phyloP scores from a whole-genome alignment of 768 basidiomycete species.

The Termitomyces sp. region DNA sequence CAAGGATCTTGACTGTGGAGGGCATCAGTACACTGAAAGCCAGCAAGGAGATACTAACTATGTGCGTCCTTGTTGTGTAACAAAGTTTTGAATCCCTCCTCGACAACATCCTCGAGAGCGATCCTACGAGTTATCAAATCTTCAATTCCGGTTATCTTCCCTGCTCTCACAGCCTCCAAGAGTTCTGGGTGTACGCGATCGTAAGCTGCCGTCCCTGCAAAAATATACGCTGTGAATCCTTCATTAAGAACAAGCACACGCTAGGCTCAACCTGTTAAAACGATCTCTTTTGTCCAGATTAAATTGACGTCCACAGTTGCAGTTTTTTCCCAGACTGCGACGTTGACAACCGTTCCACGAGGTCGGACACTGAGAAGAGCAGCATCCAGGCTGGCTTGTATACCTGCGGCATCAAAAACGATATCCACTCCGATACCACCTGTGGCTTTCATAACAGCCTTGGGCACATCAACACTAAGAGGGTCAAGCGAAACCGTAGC shows the following conservation, averaged over 20 bases:
- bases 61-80: slow-evolving; percentile 35
- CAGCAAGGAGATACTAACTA: slow-evolving; percentile 19
- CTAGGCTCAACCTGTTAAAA: slow-evolving; percentile 26
- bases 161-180: slow-evolving; percentile 31
- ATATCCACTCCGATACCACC: slow-evolving; percentile 34
- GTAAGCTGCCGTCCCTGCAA: slow-evolving; percentile 31
- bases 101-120: slow-evolving; percentile 34
- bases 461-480: slow-evolving; percentile 19
- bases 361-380: slow-evolving; percentile 31
- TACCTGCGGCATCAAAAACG: slow-evolving; percentile 42
- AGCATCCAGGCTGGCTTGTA: slow-evolving; percentile 30
- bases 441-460: slow-evolving; percentile 21
- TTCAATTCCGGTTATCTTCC: slow-evolving; percentile 32
- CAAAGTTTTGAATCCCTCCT: slow-evolving; percentile 35
- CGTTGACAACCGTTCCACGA: slow-evolving; percentile 33
- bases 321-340: slow-evolving; percentile 37
- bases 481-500: slow-evolving; percentile 35
- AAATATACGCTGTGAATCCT: neutral
- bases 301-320: slow-evolving; percentile 31
- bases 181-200: slow-evolving; percentile 32
- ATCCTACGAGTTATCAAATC: slow-evolving; percentile 39
- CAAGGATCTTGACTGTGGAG: slow-evolving; percentile 32
- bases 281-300: slow-evolving; percentile 31
- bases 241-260: neutral
- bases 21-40: neutral